Conservation (phyloP, 345 rosid species). For the Eucalyptus caleyi region DNA sequence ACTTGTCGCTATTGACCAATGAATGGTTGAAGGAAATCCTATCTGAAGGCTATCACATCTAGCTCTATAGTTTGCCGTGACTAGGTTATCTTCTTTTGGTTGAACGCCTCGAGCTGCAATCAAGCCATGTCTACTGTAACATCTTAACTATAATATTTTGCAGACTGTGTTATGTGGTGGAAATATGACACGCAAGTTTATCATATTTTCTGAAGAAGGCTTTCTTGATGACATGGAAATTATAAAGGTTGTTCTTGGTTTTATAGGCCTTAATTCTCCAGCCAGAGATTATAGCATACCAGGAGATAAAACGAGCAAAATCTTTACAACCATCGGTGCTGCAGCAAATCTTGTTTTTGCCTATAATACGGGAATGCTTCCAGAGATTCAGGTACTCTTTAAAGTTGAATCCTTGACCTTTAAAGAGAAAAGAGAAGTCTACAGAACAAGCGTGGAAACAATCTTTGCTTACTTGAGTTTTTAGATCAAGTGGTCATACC, state of each 20-base stretch:
- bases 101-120: neutral
- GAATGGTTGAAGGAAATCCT: neutral
- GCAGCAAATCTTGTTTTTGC: constrained; percentile 80
- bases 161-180: neutral
- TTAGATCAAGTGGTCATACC: neutral
- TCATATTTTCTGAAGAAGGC: neutral
- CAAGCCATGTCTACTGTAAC: neutral
- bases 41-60: neutral
- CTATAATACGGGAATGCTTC: constrained; percentile 97
- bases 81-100: neutral
- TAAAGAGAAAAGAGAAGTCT: neutral
- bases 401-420: neutral
- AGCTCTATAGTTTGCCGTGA: neutral
- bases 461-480: neutral
- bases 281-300: constrained; percentile 66
- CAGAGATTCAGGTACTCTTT: constrained; percentile 60
- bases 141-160: neutral
- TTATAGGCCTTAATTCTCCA: constrained; percentile 47
- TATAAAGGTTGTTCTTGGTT: neutral
- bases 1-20: neutral
- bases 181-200: neutral
- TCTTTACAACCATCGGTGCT: constrained; percentile 71
- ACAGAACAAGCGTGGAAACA: neutral
- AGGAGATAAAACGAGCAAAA: constrained; percentile 29
- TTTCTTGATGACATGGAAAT: neutral